Percentiles rank a stretch among this genome's conserved stretches.
These are phyloP conservation scores for Gastrolobium bilobum DNA, from an alignment of 306 rosid species.

Conservation along the genomic window DNA sequence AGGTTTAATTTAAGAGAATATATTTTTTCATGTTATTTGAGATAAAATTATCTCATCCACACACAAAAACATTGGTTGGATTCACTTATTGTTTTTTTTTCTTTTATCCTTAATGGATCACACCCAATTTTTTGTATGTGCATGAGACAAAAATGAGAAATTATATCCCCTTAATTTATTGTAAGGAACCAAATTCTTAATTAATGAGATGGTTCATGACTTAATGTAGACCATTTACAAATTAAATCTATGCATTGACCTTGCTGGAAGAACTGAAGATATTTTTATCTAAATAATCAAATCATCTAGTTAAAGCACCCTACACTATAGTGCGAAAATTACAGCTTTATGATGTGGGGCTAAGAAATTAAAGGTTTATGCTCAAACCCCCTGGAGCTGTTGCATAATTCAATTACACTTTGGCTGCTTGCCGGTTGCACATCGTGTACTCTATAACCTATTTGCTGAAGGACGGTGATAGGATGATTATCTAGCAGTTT, in stretches of 20 bases:
- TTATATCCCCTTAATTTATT: background rate
- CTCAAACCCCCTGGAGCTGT: background rate
- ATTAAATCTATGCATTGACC: conserved; percentile 11
- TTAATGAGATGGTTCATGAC: conserved; percentile 35
- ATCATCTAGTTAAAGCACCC: conserved; percentile 30
- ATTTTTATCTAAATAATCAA: conserved; percentile 23
- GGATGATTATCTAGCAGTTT: conserved; percentile 8
- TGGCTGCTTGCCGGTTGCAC: background rate
- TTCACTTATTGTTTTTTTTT: no score
- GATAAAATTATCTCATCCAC: no score
- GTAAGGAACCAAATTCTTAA: conserved; percentile 26
- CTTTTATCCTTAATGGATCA: no score
- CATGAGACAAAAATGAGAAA: no score
- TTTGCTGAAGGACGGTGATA: conserved; percentile 1
- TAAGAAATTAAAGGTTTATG: conserved; percentile 35
- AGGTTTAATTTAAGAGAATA: background rate
- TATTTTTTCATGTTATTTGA: no score
- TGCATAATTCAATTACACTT: conserved; percentile 21
- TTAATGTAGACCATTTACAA: conserved; percentile 35
- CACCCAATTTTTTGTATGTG: no score
- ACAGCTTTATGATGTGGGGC: background rate
- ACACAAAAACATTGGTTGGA: no score
- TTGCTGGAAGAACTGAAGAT: conserved; percentile 30
- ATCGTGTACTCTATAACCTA: background rate
- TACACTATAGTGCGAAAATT: conserved; percentile 2